These are phyloP conservation scores for Cercospora janseana DNA, from an alignment of 2,329 filamentous ascomycete genomes.

Conservation along the genomic window DNA sequence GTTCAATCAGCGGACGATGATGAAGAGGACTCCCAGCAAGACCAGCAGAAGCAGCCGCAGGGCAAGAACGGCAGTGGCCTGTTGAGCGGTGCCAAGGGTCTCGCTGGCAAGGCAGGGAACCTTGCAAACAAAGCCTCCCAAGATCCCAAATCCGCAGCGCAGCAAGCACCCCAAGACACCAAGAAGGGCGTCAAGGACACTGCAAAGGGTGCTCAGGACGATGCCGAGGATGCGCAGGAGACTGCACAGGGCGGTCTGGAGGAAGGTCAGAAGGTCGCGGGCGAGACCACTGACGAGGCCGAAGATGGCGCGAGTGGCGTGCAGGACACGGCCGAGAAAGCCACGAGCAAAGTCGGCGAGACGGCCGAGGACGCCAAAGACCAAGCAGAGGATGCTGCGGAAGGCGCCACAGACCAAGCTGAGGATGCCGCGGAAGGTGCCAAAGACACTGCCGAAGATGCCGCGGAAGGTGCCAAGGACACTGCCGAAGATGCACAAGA, in stretches of 20 bases:
- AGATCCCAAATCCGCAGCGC: slow-evolving; percentile 36
- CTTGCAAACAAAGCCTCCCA: slow-evolving; percentile 46
- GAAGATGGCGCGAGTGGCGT: slow-evolving; percentile 25
- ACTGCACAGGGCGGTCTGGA: slow-evolving; percentile 36
- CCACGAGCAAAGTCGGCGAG: slow-evolving; percentile 28
- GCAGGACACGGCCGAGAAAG: slow-evolving; percentile 28
- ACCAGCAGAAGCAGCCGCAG: slow-evolving; percentile 32
- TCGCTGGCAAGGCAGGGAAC: slow-evolving; percentile 49
- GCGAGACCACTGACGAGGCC: slow-evolving; percentile 36
- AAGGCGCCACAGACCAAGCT: slow-evolving; percentile 29
- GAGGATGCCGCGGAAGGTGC: slow-evolving; percentile 29
- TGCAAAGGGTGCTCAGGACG: slow-evolving; percentile 38
- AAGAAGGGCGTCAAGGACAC: slow-evolving; percentile 39
- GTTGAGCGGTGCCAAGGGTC: slow-evolving; percentile 46
- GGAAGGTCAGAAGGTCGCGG: slow-evolving; percentile 35
- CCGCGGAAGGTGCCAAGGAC: slow-evolving; percentile 27
- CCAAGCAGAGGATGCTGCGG: slow-evolving; percentile 32
- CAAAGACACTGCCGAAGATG: slow-evolving; percentile 29
- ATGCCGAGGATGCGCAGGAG: slow-evolving; percentile 34
- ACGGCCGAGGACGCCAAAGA: slow-evolving; percentile 26
- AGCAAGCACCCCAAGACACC: slow-evolving; percentile 33
- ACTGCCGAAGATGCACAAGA: slow-evolving; percentile 33
- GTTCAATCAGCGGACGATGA: slow-evolving; percentile 37
- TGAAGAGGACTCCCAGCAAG: slow-evolving; percentile 30
- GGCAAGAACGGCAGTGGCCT: slow-evolving; percentile 39